These are phyloP conservation scores for Amanita muscaria DNA, from an alignment of 768 basidiomycete species.

Conservation along the genomic window DNA sequence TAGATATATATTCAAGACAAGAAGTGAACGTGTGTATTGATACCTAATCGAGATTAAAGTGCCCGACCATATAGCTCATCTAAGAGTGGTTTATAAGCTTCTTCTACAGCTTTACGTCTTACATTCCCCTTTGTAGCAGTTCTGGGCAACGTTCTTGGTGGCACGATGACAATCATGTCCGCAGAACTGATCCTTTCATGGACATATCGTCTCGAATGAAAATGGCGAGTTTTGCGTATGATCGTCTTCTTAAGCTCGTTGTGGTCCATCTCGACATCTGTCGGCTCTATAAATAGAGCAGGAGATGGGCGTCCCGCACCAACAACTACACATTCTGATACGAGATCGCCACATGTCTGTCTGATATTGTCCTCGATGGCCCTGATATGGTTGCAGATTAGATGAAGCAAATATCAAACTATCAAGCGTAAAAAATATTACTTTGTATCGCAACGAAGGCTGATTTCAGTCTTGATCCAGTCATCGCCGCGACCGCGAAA, in stretches of 20 bases:
- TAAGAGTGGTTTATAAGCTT: constrained; percentile 45
- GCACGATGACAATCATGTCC: constrained; percentile 61
- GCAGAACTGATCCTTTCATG: constrained; percentile 67
- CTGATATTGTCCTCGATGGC: constrained; percentile 75
- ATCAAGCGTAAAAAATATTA: constrained; percentile 18
- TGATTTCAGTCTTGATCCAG: constrained; percentile 79
- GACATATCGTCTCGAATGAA: constrained; percentile 67
- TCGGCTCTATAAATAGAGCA: constrained; percentile 65
- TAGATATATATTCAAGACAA: too few relatives aligned
- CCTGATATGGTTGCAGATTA: constrained; percentile 18
- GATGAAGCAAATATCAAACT: too few relatives aligned
- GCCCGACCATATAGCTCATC: constrained; percentile 41
- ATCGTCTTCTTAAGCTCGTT: constrained; percentile 61
- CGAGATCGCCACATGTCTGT: constrained; percentile 51
- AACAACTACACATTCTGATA: constrained; percentile 70
- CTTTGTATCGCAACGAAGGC: constrained; percentile 72
- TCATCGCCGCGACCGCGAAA: constrained; percentile 73
- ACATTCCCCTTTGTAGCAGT: constrained; percentile 81
- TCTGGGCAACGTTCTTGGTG: constrained; percentile 57
- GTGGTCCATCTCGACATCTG: constrained; percentile 36
- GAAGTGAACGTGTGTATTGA: too few relatives aligned
- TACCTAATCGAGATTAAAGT: not conserved
- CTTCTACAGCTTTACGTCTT: constrained; percentile 68
- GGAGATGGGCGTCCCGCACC: constrained; percentile 72
- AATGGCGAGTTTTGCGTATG: constrained; percentile 61